These are phyloP conservation scores for Penicillium glabrum DNA, from an alignment of 2,329 filamentous ascomycete species.

Conservation along the genomic window DNA sequence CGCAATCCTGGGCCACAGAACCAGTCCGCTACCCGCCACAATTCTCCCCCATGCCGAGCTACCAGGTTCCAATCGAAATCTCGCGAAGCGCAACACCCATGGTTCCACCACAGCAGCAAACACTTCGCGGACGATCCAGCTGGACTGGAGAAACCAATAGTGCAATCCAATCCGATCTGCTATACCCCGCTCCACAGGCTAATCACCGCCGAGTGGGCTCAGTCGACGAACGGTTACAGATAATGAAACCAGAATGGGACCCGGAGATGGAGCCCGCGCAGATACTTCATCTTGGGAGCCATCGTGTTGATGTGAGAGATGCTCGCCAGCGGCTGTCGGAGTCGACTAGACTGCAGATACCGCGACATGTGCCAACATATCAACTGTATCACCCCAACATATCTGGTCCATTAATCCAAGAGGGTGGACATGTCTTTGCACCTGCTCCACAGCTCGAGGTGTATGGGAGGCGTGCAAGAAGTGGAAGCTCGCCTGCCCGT, in stretches of 20 bases:
- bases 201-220: slow-evolving; percentile 16
- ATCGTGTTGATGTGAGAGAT: slow-evolving; percentile 32
- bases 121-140: slow-evolving; percentile 17
- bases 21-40: slow-evolving; percentile 30
- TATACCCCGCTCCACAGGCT: slow-evolving; percentile 14
- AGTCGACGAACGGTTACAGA: slow-evolving; percentile 20
- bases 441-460: slow-evolving; percentile 14
- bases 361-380: slow-evolving; percentile 19
- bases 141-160: slow-evolving; percentile 22
- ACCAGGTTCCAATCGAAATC: slow-evolving; percentile 4
- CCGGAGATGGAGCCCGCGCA: slow-evolving; percentile 13
- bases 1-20: slow-evolving; percentile 39
- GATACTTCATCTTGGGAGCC: slow-evolving; percentile 25
- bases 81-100: slow-evolving; percentile 8
- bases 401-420: slow-evolving; percentile 30
- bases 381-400: slow-evolving; percentile 29
- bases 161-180: slow-evolving; percentile 19
- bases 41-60: slow-evolving; percentile 24
- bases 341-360: slow-evolving; percentile 13
- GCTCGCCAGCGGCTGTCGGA: slow-evolving; percentile 27
- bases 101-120: slow-evolving; percentile 17
- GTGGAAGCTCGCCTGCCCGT: slow-evolving; percentile 33
- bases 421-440: slow-evolving; percentile 15
- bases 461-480: slow-evolving; percentile 25
- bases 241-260: slow-evolving; percentile 16